Evolutionary conservation across 2,329 filamentous ascomycete species (phyloP).

Genomic region (Cordyceps fumosorosea): DNA sequence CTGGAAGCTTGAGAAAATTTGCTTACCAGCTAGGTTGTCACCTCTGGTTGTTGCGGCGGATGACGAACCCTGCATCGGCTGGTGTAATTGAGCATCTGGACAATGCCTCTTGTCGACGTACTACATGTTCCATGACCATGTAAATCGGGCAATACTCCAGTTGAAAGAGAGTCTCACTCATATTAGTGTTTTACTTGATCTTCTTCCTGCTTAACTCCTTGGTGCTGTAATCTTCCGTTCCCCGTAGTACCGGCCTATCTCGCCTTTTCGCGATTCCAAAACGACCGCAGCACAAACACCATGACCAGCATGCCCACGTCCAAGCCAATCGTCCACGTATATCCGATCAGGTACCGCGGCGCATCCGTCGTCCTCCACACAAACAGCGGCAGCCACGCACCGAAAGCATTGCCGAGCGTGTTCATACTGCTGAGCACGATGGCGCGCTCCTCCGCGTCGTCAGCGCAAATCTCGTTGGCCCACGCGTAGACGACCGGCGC

Average conservation of each 20-base stretch:
- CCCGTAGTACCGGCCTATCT: neutral
- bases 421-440: constrained; percentile 45
- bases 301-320: constrained; percentile 20
- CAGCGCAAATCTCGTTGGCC: constrained; percentile 40
- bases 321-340: constrained; percentile 22
- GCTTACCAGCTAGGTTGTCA: too few species aligned
- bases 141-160: too few species aligned
- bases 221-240: neutral
- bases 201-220: neutral
- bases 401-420: constrained; percentile 34
- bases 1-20: too few species aligned
- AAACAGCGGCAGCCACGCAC: constrained; percentile 35
- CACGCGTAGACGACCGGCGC: constrained; percentile 33
- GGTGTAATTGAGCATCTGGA: too few species aligned
- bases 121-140: too few species aligned
- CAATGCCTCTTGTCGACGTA: too few species aligned
- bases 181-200: too few species aligned
- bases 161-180: too few species aligned
- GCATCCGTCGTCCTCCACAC: constrained; percentile 29
- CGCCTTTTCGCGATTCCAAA: constrained; percentile 7
- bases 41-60: too few species aligned
- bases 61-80: too few species aligned
- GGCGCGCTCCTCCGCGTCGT: constrained; percentile 41
- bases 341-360: constrained; percentile 33
- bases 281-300: constrained; percentile 15